Evolutionary conservation across 345 rosid species (phyloP), one percentile per base, ranked within the genome.

Genomic region (Lepidium aucheri): DNA sequence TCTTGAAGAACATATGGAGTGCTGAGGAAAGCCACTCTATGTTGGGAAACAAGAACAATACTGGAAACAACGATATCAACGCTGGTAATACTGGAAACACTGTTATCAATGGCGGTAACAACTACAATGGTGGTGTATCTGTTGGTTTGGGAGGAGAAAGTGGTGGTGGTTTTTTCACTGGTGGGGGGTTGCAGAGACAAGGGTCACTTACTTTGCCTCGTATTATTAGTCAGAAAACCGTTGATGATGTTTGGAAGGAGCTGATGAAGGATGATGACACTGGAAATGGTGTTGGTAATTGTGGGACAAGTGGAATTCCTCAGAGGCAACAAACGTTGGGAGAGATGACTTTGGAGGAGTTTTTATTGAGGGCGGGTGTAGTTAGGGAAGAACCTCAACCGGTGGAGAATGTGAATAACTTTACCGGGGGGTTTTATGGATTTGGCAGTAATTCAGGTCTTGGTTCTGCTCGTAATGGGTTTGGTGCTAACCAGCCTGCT

Each of bases 281-380:
- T 22, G 83, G 74, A 46, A 74, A 57, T 44, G 85, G 75, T 63
- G 81, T 60, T 44, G 75, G 22, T 24, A 20, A 22, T 59, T 75
- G 75, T 4, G 76, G 60, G 15, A 47, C 82, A 18, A 77, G 53
- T 39, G 18, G 78, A 52, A 20, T 81, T 74, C 87, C 95, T 0
- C 89, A 82, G 74, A 83, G 96, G 78, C 97, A 94, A 77, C 97
- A 79, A 55, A 91, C 97, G 43, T 67, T 95, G 64, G 93, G 96
- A 36, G 99, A 91, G 75, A 82, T 95, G 50, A 95, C 99, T 9
- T 61, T 95, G 78, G 99, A 95, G 85, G 97, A 95, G 79, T 95
- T 95, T 62, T 73, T 95, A 74, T 73, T 70, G 39, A 86, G 73
- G 61, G 99, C 90, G 3, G 99, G 99, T 7, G 96, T 89, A 45